phyloP scores from a whole-genome alignment of 2,329 filamentous ascomycete genomes.

The Hymenoscyphus scutula region DNA sequence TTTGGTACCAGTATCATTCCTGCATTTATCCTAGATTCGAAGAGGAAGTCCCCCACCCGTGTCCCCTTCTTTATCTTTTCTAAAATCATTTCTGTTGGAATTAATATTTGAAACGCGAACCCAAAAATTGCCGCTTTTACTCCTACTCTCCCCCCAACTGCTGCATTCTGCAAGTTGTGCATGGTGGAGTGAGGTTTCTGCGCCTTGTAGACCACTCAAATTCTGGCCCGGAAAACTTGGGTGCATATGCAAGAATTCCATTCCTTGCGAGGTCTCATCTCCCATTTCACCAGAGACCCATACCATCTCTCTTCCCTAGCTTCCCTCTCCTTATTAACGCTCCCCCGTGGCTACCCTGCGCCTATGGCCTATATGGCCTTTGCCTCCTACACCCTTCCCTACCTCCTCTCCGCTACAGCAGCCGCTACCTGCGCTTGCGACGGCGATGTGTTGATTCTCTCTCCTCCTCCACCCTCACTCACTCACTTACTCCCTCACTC shows the following conservation, averaged over 20 bases:
- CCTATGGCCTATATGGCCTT: no score
- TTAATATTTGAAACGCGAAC: no score
- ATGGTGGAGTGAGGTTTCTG: not conserved
- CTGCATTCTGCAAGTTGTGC: not conserved
- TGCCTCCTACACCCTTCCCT: not conserved
- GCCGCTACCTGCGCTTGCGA: constrained; percentile 1
- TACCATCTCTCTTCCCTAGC: no score
- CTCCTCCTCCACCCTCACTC: not conserved
- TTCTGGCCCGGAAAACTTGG: not conserved
- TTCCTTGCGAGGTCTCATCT: constrained; percentile 8
- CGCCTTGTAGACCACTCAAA: constrained; percentile 9
- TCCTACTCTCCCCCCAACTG: not conserved
- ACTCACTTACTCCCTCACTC: not conserved
- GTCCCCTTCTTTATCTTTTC: no score
- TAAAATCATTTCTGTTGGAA: no score
- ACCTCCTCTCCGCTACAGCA: not conserved
- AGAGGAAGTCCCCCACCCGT: no score
- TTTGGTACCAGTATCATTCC: no score
- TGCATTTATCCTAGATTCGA: no score
- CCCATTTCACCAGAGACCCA: constrained; percentile 12
- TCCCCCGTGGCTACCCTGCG: not conserved
- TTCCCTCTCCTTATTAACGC: constrained; percentile 16
- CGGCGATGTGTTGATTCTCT: not conserved
- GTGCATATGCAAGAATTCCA: constrained; percentile 17
- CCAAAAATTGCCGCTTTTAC: no score